Base-by-base conservation (phyloP, 106 monocot species). In the Posidonia australis region DNA sequence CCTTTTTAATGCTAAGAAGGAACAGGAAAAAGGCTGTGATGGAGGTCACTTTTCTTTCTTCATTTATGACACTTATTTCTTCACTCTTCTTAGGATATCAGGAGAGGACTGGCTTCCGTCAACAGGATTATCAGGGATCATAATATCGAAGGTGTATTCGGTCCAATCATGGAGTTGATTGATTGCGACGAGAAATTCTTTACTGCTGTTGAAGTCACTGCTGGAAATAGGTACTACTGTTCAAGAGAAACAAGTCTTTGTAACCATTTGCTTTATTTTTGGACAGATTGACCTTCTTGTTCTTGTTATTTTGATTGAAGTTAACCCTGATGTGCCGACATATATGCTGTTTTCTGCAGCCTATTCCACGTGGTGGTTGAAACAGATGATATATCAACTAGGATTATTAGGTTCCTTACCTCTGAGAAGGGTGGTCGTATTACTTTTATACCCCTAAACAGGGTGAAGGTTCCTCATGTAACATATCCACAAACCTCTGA, bases 141-240 rank as follows among this genome's bases (percentile, higher is more conserved):
- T 49, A 83, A 84, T n/a, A 90, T 96, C 59, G 65, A 71, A 59
- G 96, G 96, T 28, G 96, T 96, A 22, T 75, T 42, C 84, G 96
- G 96, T 69, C 82, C 96, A 70, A 78, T 96, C 46, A 30, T 96
- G 74, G 90, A 96, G 72, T 79, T 96, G 58, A 70, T 96, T 66
- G 80, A 90, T 31, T 87, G 96, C 63, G 90, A 96, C 28, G 90
- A 84, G 24, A 96, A 96, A 31, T 90, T 90, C 70, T 96, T 87
- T 54, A 96, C 96, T 79, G 86, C 96, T 52, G 90, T 96, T 84
- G 96, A 96, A 80, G 90, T 96, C 71, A 96, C 96, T 72, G 96
- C 96, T 80, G 96, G 90, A 75, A 96, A 90, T 65, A 96, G 90
- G 96, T 96, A 23, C 52, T 58, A 36, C 58, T 55, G 23, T 70